Conservation (phyloP, 2,329 filamentous ascomycete species). For the Colletotrichum cordylinicola region DNA sequence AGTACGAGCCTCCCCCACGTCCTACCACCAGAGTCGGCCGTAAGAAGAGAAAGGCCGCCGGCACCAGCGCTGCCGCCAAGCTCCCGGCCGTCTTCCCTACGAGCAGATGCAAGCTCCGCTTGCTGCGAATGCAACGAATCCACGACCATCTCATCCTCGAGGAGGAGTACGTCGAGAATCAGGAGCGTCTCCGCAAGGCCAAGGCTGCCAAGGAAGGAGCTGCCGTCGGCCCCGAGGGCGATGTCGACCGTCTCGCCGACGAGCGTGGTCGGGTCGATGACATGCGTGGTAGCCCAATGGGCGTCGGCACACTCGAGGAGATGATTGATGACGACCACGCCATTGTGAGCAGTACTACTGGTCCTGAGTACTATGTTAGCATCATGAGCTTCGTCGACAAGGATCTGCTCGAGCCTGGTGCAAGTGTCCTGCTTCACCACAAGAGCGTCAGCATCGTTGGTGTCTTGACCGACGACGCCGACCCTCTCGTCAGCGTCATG, state of each 20-base stretch:
- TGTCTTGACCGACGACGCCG: slow-evolving; percentile 93
- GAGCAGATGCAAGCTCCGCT: slow-evolving; percentile 94
- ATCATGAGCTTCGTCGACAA: slow-evolving; percentile 99
- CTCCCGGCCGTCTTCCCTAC: slow-evolving; percentile 94
- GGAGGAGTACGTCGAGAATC: slow-evolving; percentile 99
- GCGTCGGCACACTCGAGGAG: slow-evolving; percentile 95
- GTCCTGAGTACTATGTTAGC: slow-evolving; percentile 98
- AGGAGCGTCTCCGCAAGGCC: slow-evolving; percentile 92
- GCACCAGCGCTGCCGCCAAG: slow-evolving; percentile 93
- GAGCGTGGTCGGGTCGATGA: slow-evolving; percentile 95
- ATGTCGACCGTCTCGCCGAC: slow-evolving; percentile 85
- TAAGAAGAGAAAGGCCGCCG: slow-evolving; percentile 97
- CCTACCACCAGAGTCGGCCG: slow-evolving; percentile 96
- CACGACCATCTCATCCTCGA: slow-evolving; percentile 97
- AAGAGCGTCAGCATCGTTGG: slow-evolving; percentile 98
- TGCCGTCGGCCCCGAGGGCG: slow-evolving; percentile 74
- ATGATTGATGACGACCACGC: slow-evolving; percentile 99
- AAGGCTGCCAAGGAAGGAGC: slow-evolving; percentile 79
- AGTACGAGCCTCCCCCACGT: slow-evolving; percentile 98
- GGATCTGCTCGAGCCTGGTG: slow-evolving; percentile 93
- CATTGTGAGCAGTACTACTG: slow-evolving; percentile 96
- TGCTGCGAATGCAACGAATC: slow-evolving; percentile 97
- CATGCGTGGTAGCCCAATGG: slow-evolving; percentile 98
- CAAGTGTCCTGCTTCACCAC: slow-evolving; percentile 93
- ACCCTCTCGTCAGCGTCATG: slow-evolving; percentile 97